These are phyloP conservation scores for Kuraishia capsulata DNA, from an alignment of 805 yeast species.

Conservation along the genomic window DNA sequence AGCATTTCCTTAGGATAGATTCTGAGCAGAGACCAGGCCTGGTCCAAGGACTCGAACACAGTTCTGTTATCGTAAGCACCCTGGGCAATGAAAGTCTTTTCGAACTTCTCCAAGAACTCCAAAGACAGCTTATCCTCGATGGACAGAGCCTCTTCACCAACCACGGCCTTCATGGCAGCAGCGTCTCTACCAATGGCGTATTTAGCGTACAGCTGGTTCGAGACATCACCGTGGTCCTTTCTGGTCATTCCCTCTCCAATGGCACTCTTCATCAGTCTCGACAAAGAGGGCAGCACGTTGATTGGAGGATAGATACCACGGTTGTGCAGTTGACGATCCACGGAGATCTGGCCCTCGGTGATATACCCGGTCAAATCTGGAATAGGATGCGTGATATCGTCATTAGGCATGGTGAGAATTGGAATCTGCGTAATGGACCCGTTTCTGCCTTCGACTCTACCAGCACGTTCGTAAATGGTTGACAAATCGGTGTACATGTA, in stretches of 20 bases:
- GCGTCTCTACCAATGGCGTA: constrained; percentile 99
- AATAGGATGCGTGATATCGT: constrained; percentile 99
- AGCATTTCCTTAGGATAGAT: constrained; percentile 98
- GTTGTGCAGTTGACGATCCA: constrained; percentile 93
- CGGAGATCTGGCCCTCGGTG: constrained; percentile 97
- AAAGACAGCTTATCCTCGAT: constrained; percentile 95
- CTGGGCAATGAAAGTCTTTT: constrained; percentile 89
- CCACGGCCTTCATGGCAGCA: constrained; percentile 99
- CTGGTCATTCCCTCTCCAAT: constrained; percentile 99
- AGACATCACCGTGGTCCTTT: constrained; percentile 99
- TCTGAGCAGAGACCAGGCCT: constrained; percentile 96
- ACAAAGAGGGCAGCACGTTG: constrained; percentile 93
- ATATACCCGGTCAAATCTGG: constrained; percentile 99
- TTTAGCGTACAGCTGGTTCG: constrained; percentile 97
- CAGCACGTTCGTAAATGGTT: constrained; percentile 98
- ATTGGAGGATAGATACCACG: constrained; percentile 99
- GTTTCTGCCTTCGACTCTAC: constrained; percentile 99
- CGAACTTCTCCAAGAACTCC: constrained; percentile 97
- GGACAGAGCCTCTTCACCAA: constrained; percentile 98
- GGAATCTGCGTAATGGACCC: constrained; percentile 99
- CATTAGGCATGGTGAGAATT: constrained; percentile 98
- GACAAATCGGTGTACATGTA: constrained; percentile 99
- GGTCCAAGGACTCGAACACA: constrained; percentile 90
- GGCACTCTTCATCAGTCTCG: constrained; percentile 98
- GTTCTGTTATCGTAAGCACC: constrained; percentile 97